Percentiles rank a stretch among this genome's conserved stretches.
phyloP scores from a whole-genome alignment of 495 filamentous ascomycete genomes.

The Pyronema omphalodes region DNA sequence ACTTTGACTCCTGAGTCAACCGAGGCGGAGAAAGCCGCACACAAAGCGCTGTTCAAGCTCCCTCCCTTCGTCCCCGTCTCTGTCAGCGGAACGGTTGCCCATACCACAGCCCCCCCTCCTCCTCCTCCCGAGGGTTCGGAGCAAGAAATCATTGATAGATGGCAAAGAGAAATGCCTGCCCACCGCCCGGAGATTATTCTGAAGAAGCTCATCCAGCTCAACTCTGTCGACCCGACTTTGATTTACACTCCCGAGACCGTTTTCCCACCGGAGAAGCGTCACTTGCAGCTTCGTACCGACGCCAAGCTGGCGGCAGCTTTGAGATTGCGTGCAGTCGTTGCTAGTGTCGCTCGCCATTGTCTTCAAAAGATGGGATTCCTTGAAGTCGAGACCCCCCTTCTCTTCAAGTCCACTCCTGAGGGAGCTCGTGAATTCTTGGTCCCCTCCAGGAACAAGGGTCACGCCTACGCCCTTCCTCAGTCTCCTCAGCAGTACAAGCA shows the following conservation, averaged over 20 bases:
- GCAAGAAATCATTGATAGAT: background rate
- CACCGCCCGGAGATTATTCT: slow-evolving; percentile 39
- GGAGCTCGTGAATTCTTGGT: slow-evolving; percentile 93
- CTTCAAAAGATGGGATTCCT: slow-evolving; percentile 40
- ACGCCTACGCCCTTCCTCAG: slow-evolving; percentile 81
- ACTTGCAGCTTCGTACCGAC: slow-evolving; percentile 69
- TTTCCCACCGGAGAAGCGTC: slow-evolving; percentile 54
- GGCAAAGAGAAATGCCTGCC: background rate
- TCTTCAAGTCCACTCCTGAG: slow-evolving; percentile 97
- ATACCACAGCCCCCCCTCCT: slow-evolving; percentile 4
- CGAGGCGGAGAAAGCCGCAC: slow-evolving; percentile 5
- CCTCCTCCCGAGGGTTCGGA: slow-evolving; percentile 1
- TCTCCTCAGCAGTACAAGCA: slow-evolving; percentile 98
- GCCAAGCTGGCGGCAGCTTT: slow-evolving; percentile 42
- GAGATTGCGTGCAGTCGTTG: slow-evolving; percentile 36
- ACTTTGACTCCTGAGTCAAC: slow-evolving; percentile 4
- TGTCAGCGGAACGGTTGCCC: slow-evolving; percentile 9
- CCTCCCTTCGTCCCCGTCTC: slow-evolving; percentile 14
- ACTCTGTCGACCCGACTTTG: slow-evolving; percentile 57
- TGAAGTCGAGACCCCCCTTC: slow-evolving; percentile 76
- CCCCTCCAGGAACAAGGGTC: slow-evolving; percentile 53
- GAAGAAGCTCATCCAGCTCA: slow-evolving; percentile 45
- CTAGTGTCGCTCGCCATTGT: slow-evolving; percentile 33
- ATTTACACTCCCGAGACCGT: slow-evolving; percentile 50
- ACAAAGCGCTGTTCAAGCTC: slow-evolving; percentile 10